phyloP scores from a whole-genome alignment of 2,329 filamentous ascomycete genomes.

The Cytospora mali region DNA sequence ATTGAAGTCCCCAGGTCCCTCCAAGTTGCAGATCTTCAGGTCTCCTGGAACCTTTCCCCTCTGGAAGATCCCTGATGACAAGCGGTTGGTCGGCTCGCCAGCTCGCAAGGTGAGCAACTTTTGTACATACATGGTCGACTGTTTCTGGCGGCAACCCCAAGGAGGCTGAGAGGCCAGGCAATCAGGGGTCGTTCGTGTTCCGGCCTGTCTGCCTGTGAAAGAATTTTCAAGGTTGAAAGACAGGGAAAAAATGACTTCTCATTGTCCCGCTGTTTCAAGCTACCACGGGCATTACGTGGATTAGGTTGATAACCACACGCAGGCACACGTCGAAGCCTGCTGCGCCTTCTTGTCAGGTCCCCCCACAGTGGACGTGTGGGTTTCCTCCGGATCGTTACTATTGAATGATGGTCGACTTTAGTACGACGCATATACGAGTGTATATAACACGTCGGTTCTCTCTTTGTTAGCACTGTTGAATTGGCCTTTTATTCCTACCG shows the following conservation, averaged over 20 bases:
- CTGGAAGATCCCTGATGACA: not conserved
- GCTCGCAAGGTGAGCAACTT: too few relatives aligned
- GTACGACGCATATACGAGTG: constrained; percentile 3
- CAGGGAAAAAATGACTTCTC: constrained; percentile 1
- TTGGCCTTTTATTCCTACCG: not conserved
- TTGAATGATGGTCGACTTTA: not conserved
- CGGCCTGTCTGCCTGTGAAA: constrained; percentile 3
- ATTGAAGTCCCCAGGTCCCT: not conserved
- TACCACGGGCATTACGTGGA: constrained; percentile 1
- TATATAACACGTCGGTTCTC: constrained; percentile 21
- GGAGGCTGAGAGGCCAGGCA: not conserved
- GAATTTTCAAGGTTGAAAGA: not conserved
- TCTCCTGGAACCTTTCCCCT: not conserved
- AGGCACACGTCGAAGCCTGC: constrained; percentile 2
- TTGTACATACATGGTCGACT: too few relatives aligned
- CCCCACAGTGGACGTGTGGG: constrained; percentile 19
- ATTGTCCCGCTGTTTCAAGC: constrained; percentile 22
- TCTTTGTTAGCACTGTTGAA: not conserved
- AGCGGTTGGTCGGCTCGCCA: not conserved
- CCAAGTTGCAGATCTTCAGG: not conserved
- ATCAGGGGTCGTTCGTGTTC: not conserved
- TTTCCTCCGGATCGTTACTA: constrained; percentile 10
- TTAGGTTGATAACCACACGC: too few relatives aligned
- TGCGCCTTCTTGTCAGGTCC: constrained; percentile 13
- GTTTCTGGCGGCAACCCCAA: too few relatives aligned